Percentiles rank a stretch among this genome's conserved stretches.
Evolutionary conservation across 805 yeast genomes (phyloP).

Genomic region (Metschnikowia reukaufii): DNA sequence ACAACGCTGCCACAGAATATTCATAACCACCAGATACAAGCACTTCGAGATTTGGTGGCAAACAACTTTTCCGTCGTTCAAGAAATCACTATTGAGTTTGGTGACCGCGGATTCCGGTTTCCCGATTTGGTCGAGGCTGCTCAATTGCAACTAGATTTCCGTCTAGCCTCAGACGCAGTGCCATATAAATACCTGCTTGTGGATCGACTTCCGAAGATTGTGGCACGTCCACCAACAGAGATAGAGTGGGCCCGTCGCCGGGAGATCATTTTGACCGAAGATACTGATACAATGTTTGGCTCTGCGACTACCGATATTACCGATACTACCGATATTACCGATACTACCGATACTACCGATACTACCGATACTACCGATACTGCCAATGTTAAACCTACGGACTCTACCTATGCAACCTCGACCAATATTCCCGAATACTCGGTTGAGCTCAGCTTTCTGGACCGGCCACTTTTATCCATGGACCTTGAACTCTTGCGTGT

Average conservation of each 20-base stretch:
- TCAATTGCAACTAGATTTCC: slow-evolving; percentile 34
- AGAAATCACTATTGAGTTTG: slow-evolving; percentile 27
- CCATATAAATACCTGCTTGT: slow-evolving; percentile 15
- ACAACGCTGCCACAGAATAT: neutral
- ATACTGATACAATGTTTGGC: too few relatives aligned
- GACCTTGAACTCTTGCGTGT: slow-evolving; percentile 43
- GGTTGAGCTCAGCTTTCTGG: slow-evolving; percentile 39
- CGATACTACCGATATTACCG: neutral
- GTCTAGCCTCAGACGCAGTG: slow-evolving; percentile 8
- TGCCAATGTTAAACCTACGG: neutral
- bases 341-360: too few relatives aligned
- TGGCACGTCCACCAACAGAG: slow-evolving; percentile 9
- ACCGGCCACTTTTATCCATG: slow-evolving; percentile 45
- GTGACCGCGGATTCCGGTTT: slow-evolving; percentile 48
- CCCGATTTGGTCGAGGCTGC: slow-evolving; percentile 65
- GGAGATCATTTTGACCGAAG: slow-evolving; percentile 5
- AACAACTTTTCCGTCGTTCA: slow-evolving; percentile 19
- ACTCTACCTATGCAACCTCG: too few relatives aligned
- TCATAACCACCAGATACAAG: slow-evolving; percentile 2
- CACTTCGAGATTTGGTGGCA: slow-evolving; percentile 14
- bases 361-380: neutral
- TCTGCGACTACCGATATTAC: neutral
- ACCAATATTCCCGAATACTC: slow-evolving; percentile 7
- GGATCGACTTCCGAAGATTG: slow-evolving; percentile 13
- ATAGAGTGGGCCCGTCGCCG: neutral